Base-by-base conservation (phyloP, 805 yeast species). In the Diddensiella caesifluorescens region DNA sequence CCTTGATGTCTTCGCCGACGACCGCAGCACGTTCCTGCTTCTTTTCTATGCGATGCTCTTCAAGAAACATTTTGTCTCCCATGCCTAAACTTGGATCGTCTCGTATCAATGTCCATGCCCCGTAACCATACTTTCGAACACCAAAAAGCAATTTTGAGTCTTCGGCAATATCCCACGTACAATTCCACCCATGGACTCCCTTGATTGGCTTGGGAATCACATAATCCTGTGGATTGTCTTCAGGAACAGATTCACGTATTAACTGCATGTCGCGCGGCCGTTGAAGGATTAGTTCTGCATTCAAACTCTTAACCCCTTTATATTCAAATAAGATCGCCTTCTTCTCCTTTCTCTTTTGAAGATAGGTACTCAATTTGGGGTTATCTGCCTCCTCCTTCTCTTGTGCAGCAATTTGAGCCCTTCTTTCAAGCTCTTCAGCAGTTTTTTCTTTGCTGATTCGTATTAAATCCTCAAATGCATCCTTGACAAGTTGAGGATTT, bases 41-140 rank as follows among this genome's bases (percentile, higher is more conserved):
- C 51, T 62, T 64, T 22, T 58, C 65, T 5, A 57, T 51, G 16
- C 64, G 49, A 35, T 61, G 63, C 44, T 75, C 80, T 43, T 70
- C 75, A 53, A 92, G 69, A 55, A 78, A 92, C 51, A 92, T 66
- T 67, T 87, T 92, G 52, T 87, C 86, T 47, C 86, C 83, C 47
- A 92, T 69, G 7, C 88, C 89, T 45, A 92, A 70, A 39, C 86
- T 73, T 1, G 98, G 97, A 64, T 92, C 98, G 64, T 92, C 99
- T 57, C 98, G 73, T 35, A 92, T 89, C 56, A 84, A 89, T 2
- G 74, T 60, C 98, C 98, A 92, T 1, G 95, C 80, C 13, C 97
- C 97, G 61, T 87, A 89, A 0, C 99, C 99, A 63, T 89, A 89
- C 63, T 86, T 88, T 56, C 75, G 74, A 18, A 90, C 83, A 49